Evolutionary conservation across 768 basidiomycete species (phyloP), one percentile per base, ranked within the genome.

Genomic region (Mycena chlorophos): DNA sequence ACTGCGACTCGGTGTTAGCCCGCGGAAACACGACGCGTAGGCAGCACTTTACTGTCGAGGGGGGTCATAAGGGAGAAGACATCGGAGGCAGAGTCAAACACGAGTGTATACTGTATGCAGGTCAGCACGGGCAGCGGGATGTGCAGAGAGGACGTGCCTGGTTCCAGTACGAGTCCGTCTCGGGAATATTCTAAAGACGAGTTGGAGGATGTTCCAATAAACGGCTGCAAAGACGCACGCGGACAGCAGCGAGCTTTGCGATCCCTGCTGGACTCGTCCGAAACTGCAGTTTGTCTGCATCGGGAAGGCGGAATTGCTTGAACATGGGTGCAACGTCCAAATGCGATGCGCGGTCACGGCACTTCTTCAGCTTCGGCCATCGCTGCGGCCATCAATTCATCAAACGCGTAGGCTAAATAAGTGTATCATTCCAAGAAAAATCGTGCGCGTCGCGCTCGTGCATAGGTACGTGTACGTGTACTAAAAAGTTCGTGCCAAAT

Each of bases 71-170:
- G 81, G 16, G 94, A 90, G 72, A 91, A 94, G 31, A 94, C 92
- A 63, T 96, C 93, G 0, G 91, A 90, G 1, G 91, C 83, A 6
- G 91, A 89, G 74, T 95, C 92, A 68, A 96, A 96, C 17, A 97
- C 76, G 43, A 81, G 71, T 60, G 89, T 86, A 66, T 89, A 97
- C 91, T 94, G 64, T 10, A 17, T 20, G 12, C 16, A 17, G 34
- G 22, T 38, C 56, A 23, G 37, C 4, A 4, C 22, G 25, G 30
- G 47, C 20, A 54, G 34, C 27, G 42, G 45, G 22, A 37, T 43
- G 23, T 54, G 40, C 27, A 29, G 27, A 47, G 52, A 28, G 23
- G 26, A 65, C 82, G 65, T 60, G 90, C 91, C 75, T 96, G 94
- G 55, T 93, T 81, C 94, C 94, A 96, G 66, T 95, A 94, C n/a